Conservation (phyloP, 2,329 filamentous ascomycete genomes). For the Penicillium occitanis region DNA sequence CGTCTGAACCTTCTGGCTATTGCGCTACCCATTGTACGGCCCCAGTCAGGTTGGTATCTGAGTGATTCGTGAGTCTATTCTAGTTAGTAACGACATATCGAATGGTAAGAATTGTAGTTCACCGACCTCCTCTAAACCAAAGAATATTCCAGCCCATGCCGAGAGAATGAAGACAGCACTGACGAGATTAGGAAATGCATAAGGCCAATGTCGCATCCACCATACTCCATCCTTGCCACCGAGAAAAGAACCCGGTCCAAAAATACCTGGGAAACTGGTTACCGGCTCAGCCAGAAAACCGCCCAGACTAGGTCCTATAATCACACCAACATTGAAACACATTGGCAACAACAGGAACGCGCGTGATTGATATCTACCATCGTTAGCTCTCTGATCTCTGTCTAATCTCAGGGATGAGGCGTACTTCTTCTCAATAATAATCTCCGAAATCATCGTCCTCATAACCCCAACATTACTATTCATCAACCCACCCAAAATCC, state of each 20-base stretch:
- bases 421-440: conserved; percentile 67
- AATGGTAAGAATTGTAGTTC: background rate
- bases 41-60: conserved; percentile 43
- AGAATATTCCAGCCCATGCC: conserved; percentile 56
- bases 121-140: conserved; percentile 65
- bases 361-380: conserved; percentile 47
- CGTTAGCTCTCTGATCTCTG: background rate
- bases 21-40: conserved; percentile 39
- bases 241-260: conserved; percentile 59
- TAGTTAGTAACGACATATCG: background rate
- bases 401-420: background rate
- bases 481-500: conserved; percentile 64
- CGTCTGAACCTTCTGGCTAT: conserved; percentile 32
- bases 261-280: conserved; percentile 60
- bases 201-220: conserved; percentile 67
- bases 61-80: conserved; percentile 39
- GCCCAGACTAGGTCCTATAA: conserved; percentile 61
- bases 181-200: conserved; percentile 67
- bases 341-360: conserved; percentile 64
- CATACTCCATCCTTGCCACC: conserved; percentile 58
- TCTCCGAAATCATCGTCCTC: conserved; percentile 72
- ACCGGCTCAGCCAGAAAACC: conserved; percentile 68
- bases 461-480: conserved; percentile 75
- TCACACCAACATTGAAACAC: conserved; percentile 67
- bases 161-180: conserved; percentile 61